phyloP scores from a whole-genome alignment of 2,329 filamentous ascomycete species.

The Botryotinia globosa region DNA sequence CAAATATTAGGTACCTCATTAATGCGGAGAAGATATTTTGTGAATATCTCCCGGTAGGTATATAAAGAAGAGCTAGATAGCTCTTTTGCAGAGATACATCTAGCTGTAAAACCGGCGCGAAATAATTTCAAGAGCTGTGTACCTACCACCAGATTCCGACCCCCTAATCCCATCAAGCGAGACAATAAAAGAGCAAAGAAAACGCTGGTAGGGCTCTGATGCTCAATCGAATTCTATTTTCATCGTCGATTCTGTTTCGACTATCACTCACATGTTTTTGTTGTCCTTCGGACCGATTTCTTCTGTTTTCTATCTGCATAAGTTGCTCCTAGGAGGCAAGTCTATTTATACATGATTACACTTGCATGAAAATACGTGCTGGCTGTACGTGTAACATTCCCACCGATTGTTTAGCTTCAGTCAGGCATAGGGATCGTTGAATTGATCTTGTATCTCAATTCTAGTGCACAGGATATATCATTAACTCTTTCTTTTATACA shows the following conservation, averaged over 20 bases:
- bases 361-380: not conserved
- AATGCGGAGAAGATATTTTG: too few relatives aligned
- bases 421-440: not conserved
- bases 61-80: not conserved
- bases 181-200: not conserved
- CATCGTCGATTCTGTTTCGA: not conserved
- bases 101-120: rapidly evolving
- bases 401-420: rapidly evolving
- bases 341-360: not conserved
- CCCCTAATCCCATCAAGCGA: not conserved
- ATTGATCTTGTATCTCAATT: not conserved
- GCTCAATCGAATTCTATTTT: not conserved
- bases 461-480: not conserved
- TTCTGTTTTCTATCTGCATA: not conserved
- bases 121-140: not conserved
- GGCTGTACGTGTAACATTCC: not conserved
- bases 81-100: not conserved
- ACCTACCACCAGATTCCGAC: too few relatives aligned
- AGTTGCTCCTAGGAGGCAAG: not conserved
- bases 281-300: not conserved
- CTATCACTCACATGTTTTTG: not conserved
- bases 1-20: too few relatives aligned
- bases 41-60: not conserved
- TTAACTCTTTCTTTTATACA: not conserved
- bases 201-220: not conserved